Base-by-base conservation (phyloP, 2,329 filamentous ascomycete species). In the Fusarium beomiforme region DNA sequence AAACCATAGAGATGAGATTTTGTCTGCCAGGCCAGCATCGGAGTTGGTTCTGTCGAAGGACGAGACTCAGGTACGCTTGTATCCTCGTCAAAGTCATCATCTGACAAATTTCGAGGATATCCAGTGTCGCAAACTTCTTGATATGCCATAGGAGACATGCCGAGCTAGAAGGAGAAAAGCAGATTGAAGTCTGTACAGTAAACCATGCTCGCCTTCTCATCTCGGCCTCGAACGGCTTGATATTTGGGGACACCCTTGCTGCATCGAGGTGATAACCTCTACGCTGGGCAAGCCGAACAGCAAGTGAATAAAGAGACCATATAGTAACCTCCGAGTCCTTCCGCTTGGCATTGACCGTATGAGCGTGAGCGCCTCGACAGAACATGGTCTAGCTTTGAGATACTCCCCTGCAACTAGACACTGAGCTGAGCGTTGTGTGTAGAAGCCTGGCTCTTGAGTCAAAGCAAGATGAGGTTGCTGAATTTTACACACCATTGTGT, bases 201-300 rank as follows among this genome's bases (percentile, higher is more conserved):
- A 85, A 82, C 84, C 86, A 88, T 4, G 79, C 79, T 21, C 86
- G 80, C 8, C 86, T 82, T 21, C 86, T 82, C 80, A 88, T 85
- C 76, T 88, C 86, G 23, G 80, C 83, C 53, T 86, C 83, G 59
- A 87, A 87, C 1, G 84, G 81, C 4, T 82, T 83, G 34, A 87
- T 79, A 54, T 75, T 79, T 19, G 70, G 63, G 4, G 81, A 78
- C 6, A 86, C 77, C 67, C 82, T 80, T 26, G 77, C 78, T 6
- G 84, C 80, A 46, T 87, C 85, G 12, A 86, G 83, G 63, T 87
- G 85, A 61, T 87, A 87, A 17, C 86, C 86, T 76, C 85, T 82
- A 10, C 84, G 81, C 74, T 87, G 85, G 8, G 86, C 86, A 24
- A 87, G 80, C 9, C 86, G 82, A 5, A 83, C 81, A 8, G 82